Percentiles rank a stretch among this genome's conserved stretches.
phyloP scores from a whole-genome alignment of 345 rosid species.

The Hypericum perforatum region DNA sequence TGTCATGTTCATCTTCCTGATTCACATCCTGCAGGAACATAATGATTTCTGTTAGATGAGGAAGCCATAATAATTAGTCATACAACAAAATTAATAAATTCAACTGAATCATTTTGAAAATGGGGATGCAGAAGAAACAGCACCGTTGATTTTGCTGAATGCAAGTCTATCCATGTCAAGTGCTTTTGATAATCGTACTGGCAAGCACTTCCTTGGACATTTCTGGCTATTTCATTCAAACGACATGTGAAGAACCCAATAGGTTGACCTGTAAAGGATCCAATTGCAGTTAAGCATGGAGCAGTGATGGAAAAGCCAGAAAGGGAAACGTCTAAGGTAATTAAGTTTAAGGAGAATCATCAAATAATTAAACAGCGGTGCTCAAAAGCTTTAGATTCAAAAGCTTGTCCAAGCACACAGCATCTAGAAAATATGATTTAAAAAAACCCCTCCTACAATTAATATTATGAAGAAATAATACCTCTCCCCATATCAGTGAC shows the following conservation, averaged over 20 bases:
- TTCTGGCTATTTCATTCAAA: slow-evolving; percentile 47
- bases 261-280: slow-evolving; percentile 45
- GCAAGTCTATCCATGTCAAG: slow-evolving; percentile 61
- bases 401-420: neutral
- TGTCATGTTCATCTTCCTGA: slow-evolving; percentile 28
- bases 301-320: too few relatives aligned
- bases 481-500: slow-evolving; percentile 74
- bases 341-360: neutral
- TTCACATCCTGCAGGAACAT: slow-evolving; percentile 31
- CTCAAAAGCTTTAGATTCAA: neutral
- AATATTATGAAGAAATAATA: slow-evolving; percentile 13
- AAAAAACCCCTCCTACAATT: neutral
- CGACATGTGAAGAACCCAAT: slow-evolving; percentile 73
- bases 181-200: slow-evolving; percentile 37
- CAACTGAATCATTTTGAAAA: neutral
- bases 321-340: too few relatives aligned
- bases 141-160: slow-evolving; percentile 44
- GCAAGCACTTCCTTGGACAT: slow-evolving; percentile 30
- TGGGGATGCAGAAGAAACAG: neutral
- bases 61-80: neutral
- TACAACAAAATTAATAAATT: neutral
- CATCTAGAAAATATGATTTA: neutral
- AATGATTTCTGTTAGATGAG: slow-evolving; percentile 7
- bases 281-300: too few relatives aligned
- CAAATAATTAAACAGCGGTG: slow-evolving; percentile 1